Base-by-base conservation (phyloP, 1,284 basidiomycete species). In the Pterula multifida region DNA sequence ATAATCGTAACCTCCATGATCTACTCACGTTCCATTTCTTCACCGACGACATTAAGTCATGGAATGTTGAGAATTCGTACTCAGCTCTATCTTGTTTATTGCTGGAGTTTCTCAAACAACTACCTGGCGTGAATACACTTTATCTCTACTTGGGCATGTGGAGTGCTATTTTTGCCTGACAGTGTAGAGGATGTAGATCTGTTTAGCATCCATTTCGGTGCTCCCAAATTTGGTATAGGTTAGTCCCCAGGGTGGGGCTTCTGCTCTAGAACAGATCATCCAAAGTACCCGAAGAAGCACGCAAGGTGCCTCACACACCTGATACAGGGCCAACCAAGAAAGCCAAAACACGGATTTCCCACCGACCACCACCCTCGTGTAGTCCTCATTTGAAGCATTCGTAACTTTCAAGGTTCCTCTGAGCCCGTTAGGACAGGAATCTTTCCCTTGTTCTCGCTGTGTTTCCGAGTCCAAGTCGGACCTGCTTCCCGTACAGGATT, bases 61-160 rank as follows among this genome's bases (percentile, higher is more conserved):
- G 96, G 96, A 98, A 98, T 61, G 94, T 98, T 19, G 91, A 86
- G 1, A 74, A 81, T 62, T 78, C 98, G 11, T 86, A 89, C 26
- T 97, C 93, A 45, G 73, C 93, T 1, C 76, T 98, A 26, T 85
- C 85, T 15, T 81, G 92, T 13, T 72, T 96, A n/a, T 65, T 89
- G 1, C 84, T 83, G 0, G 56, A 72, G 3, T 73, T 76, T 13
- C 71, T 74, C 19, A 76, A 89, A 48, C 80, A 79, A 50, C 71
- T 98, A 23, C 94, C 94, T 0, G 95, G 95, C 24, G 95, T 99
- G 49, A 98, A 98, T 61, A 88, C 92, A 1, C 95, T 95, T 0
- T 98, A 98, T 64, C 78, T 98, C 2, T 98, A 98, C 67, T 98
- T 96, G 65, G 95, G 95, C 56, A 97, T 97, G 92, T 99, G 95